Evolutionary conservation across 2,329 filamentous ascomycete species (phyloP).

Genomic region (Penicillium brasilianum): DNA sequence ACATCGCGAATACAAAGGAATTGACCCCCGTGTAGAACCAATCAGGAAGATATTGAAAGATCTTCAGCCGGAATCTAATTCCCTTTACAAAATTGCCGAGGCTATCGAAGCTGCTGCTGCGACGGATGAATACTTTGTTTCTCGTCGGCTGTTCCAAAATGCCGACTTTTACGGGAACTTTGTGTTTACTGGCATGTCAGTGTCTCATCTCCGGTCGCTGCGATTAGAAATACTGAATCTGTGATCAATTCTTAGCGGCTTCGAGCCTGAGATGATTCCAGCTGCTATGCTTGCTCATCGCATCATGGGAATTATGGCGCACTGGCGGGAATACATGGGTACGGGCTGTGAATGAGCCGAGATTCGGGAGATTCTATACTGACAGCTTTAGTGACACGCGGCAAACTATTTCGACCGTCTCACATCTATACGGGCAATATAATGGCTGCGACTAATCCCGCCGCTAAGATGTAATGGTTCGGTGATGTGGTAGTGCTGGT

Average conservation of each 20-base stretch:
- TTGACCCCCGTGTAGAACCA: constrained; percentile 35
- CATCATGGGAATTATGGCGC: constrained; percentile 41
- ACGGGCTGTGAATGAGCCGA: constrained; percentile 13
- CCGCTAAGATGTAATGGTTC: constrained; percentile 23
- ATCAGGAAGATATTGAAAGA: constrained; percentile 35
- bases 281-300: constrained; percentile 39
- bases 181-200: constrained; percentile 49
- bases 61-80: constrained; percentile 21
- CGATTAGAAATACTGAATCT: neutral
- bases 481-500: neutral
- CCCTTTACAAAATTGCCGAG: constrained; percentile 33
- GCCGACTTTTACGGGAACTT: constrained; percentile 54
- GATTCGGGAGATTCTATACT: constrained; percentile 15
- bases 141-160: constrained; percentile 48
- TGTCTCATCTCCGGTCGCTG: neutral
- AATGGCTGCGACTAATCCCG: neutral
- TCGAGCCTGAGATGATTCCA: constrained; percentile 38
- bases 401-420: constrained; percentile 37
- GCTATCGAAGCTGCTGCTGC: constrained; percentile 34
- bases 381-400: constrained; percentile 29
- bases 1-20: constrained; percentile 39
- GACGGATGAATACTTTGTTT: constrained; percentile 35
- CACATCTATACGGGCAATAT: constrained; percentile 36
- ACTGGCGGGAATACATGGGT: constrained; percentile 44
- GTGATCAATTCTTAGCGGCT: constrained; percentile 24